Conservation (phyloP, 2,329 filamentous ascomycete species). For the Aschersonia sp. region DNA sequence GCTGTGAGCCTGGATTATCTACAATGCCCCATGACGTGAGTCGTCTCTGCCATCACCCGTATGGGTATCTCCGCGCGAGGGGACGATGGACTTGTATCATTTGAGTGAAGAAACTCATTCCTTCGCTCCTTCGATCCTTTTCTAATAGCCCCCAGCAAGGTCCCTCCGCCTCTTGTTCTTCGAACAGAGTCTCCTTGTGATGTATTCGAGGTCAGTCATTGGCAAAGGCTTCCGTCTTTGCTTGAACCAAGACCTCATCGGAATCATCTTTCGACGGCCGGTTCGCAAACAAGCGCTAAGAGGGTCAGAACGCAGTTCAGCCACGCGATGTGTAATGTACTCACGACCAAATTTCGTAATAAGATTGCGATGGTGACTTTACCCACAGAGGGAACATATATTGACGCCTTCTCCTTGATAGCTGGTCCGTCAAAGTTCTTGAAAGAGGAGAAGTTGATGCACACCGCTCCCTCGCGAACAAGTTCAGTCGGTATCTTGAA, state of each 20-base stretch:
- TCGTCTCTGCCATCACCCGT: no score
- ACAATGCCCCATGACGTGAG: no score
- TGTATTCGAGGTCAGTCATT: conserved; percentile 14
- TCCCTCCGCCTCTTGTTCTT: background rate
- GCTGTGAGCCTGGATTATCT: no score
- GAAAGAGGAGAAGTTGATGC: conserved; percentile 95
- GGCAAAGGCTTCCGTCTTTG: conserved; percentile 26
- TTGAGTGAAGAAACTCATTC: no score
- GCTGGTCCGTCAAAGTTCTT: conserved; percentile 80
- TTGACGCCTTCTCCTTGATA: conserved; percentile 89
- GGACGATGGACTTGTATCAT: no score
- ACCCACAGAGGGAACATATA: conserved; percentile 92
- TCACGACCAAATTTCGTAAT: conserved; percentile 74
- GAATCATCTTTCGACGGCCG: conserved; percentile 23
- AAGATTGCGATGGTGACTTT: conserved; percentile 95
- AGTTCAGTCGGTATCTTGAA: conserved; percentile 83
- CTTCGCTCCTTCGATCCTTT: no score
- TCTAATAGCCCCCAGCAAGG: no score
- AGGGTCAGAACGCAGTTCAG: conserved; percentile 9
- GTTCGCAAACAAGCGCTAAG: conserved; percentile 37
- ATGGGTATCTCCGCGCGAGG: no score
- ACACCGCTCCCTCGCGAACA: conserved; percentile 83
- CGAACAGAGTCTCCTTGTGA: no score
- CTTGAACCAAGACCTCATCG: conserved; percentile 19
- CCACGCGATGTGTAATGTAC: conserved; percentile 17